Evolutionary conservation across 441 rosid species (phyloP).

Genomic region (Populus tomentosa): DNA sequence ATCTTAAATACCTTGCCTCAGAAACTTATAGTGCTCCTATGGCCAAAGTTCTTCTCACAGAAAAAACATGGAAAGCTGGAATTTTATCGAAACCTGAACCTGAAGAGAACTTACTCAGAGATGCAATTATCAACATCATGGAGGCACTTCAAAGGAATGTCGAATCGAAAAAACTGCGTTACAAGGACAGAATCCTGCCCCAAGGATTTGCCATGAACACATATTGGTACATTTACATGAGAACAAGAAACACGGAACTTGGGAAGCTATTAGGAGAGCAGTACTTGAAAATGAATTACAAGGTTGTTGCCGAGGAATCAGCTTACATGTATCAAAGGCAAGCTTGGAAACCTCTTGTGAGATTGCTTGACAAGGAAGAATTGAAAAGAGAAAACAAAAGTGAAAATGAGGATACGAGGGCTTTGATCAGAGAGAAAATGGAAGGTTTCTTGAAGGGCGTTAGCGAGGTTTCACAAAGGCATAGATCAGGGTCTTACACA

Average conservation of each 20-base stretch:
- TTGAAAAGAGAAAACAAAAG: background rate
- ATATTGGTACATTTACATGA: slow-evolving; percentile 65
- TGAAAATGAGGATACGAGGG: background rate
- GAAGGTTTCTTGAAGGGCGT: slow-evolving; percentile 38
- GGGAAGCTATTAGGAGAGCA: slow-evolving; percentile 48
- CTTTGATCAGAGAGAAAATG: slow-evolving; percentile 25
- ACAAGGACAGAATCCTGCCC: slow-evolving; percentile 42
- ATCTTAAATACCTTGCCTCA: slow-evolving; percentile 47
- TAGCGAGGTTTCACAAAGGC: slow-evolving; percentile 40
- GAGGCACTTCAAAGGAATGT: slow-evolving; percentile 57
- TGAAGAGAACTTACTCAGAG: slow-evolving; percentile 39
- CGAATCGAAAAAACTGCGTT: slow-evolving; percentile 39
- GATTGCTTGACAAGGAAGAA: slow-evolving; percentile 36
- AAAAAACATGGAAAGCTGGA: slow-evolving; percentile 57
- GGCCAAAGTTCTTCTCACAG: slow-evolving; percentile 55
- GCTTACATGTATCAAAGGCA: slow-evolving; percentile 55
- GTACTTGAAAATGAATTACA: slow-evolving; percentile 41
- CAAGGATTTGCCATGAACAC: slow-evolving; percentile 54
- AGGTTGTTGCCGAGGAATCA: slow-evolving; percentile 50
- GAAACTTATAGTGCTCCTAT: slow-evolving; percentile 41
- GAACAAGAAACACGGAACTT: slow-evolving; percentile 49
- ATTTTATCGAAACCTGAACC: slow-evolving; percentile 45
- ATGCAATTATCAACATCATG: slow-evolving; percentile 43
- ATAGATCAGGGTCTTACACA: slow-evolving; percentile 22
- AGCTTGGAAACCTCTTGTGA: slow-evolving; percentile 48